Base-by-base conservation (phyloP, 305 asterid species). In the Fraxinus greggii region DNA sequence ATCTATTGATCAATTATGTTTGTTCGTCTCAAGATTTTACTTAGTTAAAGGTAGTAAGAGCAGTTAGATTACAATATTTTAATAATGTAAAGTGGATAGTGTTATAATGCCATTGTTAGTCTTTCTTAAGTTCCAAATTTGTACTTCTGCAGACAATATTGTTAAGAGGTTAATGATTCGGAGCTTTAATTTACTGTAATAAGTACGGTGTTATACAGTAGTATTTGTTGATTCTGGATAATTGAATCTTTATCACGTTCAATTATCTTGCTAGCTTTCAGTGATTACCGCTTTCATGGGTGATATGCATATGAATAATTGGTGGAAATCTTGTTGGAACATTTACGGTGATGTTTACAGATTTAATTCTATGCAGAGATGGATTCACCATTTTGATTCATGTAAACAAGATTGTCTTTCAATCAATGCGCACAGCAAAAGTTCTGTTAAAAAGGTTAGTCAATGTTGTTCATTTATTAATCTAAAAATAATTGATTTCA, bases 341-440 rank as follows among this genome's bases (percentile, higher is more conserved):
- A 3, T 61, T 70, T 77, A 72, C 76, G 6, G 59, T 32, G 10
- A 65, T 74, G 63, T 75, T 77, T 76, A 33, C n/a, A 38, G 67
- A 6, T 88, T 81, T 70, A 28, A 36, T 85, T 51, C 70, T 75
- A 69, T 80, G 91, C 95, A 96, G 98, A 91, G 83, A 85, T 96
- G 99, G 99, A 74, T 85, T 63, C 88, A 69, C 26, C 84, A 88
- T 86, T 95, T 95, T 76, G 93, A 92, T 75, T 90, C 98, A 0
- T 54, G 54, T 86, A 89, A 92, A 80, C 97, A 90, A 81, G 98
- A 96, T 74, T 94, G 99, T 81, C 90, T 94, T 72, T 33, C 97
- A 3, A 93, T 96, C 83, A 96, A 94, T 88, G 97, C 98, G 29
- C 97, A 94, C 89, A 93, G 96, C 89, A 90, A 84, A 85, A 91